A percentile compares a stretch with the other conserved stretches of the same genome.
phyloP scores from a whole-genome alignment of 345 rosid species.

The Eucalyptus albens region DNA sequence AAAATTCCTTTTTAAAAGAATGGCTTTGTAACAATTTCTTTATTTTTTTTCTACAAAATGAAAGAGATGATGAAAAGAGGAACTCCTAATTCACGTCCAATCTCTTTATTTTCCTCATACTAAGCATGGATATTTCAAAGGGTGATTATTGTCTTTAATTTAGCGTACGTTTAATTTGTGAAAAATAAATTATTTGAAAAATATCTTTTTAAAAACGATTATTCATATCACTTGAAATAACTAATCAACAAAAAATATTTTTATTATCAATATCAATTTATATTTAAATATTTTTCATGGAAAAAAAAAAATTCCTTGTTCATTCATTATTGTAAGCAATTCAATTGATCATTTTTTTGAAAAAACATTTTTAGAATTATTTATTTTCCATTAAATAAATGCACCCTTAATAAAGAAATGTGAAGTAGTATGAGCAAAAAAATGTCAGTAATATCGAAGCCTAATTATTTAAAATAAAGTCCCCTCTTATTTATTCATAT shows the following conservation, averaged over 20 bases:
- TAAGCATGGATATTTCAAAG: fast-evolving
- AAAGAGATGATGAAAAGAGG: background rate
- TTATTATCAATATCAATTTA: no score
- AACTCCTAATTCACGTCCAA: background rate
- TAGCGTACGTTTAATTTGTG: fast-evolving
- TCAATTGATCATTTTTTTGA: no score
- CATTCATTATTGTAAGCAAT: no score
- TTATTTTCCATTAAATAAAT: fast-evolving
- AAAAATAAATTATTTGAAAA: no score
- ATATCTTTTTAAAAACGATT: fast-evolving
- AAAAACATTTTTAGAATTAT: no score
- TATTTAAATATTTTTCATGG: no score
- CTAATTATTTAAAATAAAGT: background rate
- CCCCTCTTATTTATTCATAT: background rate
- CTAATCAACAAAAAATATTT: no score
- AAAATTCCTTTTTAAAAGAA: background rate
- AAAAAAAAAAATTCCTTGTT: no score
- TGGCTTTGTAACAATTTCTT: background rate
- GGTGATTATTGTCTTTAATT: background rate
- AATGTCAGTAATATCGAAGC: background rate
- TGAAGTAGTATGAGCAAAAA: background rate
- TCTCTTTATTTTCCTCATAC: background rate
- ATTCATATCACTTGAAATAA: no score
- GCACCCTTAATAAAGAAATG: no score
- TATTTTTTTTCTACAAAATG: background rate